Evolutionary conservation across 108 stramenopile genomes (phyloP), one percentile per base, ranked within the genome.

Genomic region (Nitzschia sp.): DNA sequence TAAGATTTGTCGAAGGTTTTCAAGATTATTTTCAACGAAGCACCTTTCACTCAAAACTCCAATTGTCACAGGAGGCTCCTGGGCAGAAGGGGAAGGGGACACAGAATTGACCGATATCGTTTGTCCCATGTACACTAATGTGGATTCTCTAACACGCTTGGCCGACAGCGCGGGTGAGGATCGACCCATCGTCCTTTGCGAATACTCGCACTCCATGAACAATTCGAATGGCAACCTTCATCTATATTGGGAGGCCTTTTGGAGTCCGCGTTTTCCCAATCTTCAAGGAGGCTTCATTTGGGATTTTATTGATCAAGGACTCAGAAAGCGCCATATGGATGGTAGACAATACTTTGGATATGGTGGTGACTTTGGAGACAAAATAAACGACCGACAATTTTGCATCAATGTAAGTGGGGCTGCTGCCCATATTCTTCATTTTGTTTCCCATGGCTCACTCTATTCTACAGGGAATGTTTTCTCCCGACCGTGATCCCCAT

Each of bases 261-360:
- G 94, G 75, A 69, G 82, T 53, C 58, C 63, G 53, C 37, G 72
- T 2, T 69, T 72, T 20, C 89, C 87, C 20, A 63, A 92, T 0
- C 69, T 94, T 10, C 96, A 97, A 69, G 98, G 98, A 10, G 98
- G 98, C 15, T 98, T 95, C 73, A 93, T 98, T 41, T 98, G 98
- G 98, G 98, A 98, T 70, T 94, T 92, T 84, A 82, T 95, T 12
- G 97, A 97, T 76, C 96, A 97, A 69, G 95, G 94, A 15, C 60
- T 84, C 6, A 73, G 84, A 21, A 71, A 80, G 29, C 2, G 20
- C 17, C 44, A 67, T 12, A 57, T 51, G 7, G 59, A 63, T 15
- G 79, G 76, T 2, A 59, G 67, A 59, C 46, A 53, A 46, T 83
- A 75, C 57, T 94, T 81, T 80, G 94, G 75, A 11, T 97, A 96